Evolutionary conservation across 257 asterid species (phyloP), one percentile per base, ranked within the genome.

Genomic region (Euphrasia confusa): DNA sequence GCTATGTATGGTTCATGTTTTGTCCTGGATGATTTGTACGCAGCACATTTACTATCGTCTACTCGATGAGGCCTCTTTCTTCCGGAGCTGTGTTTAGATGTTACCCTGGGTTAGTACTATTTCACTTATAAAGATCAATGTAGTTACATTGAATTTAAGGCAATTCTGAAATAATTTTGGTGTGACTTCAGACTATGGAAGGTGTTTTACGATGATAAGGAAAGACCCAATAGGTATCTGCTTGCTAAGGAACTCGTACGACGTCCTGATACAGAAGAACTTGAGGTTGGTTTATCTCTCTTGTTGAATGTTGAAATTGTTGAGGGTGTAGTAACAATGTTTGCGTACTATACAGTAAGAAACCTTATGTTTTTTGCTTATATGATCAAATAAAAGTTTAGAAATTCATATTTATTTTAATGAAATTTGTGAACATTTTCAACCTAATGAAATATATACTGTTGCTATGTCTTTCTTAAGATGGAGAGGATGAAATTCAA

Each of bases 41-140:
- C 90, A 92, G 98, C 80, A 84, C 80, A 44, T 92, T 88, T 58
- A 82, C 95, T 0, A 73, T 69, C 32, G 95, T 77, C 70, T 92
- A 92, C 85, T 92, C 97, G 1, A 88, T 92, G 98, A 84, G 80
- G 74, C 98, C 98, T 70, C 83, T 88, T 58, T 79, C 80, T 18
- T 58, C 80, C 17, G 98, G 98, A 66, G 98, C 97, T 27, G 95
- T 92, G 35, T 92, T 92, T 68, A 81, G 97, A 83, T 86, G 92
- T 67, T 92, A 86, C 75, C 98, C 98, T 5, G 95, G 89, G 98
- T 92, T 77, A 84, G 86, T 61, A 66, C 55, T 13, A 12, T 45
- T 45, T 52, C 67, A 35, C 26, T 10, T n/a, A 14, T 49, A 7
- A 49, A 24, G 58, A 60, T 53, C 18, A 9, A 60, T 42, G 10